Evolutionary conservation across 768 basidiomycete species (phyloP), one percentile per base, ranked within the genome.

Genomic region (Suillus weaverae): DNA sequence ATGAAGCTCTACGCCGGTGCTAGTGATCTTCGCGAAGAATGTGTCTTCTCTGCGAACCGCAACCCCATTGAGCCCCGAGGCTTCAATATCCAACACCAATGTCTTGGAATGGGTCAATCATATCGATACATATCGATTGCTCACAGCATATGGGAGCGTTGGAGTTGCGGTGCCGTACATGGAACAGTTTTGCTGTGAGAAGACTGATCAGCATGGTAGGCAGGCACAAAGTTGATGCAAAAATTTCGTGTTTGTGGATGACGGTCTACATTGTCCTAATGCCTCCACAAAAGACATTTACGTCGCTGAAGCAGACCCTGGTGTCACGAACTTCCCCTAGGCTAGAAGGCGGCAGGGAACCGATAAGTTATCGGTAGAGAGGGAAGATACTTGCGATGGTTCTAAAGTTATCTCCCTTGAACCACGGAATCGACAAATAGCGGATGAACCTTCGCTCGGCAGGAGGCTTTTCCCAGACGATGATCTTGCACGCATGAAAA

Each of bases 11-110:
- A 36, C n/a, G 30, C 36, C 16, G 4, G 36, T n/a, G 22, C 51
- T 57, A 39, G 36, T 55, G 36, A 26, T 57, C 22, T 38, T 38
- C 56, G 56, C 56, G 56, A 57, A 38, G 56, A 57, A 57, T 10
- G 2, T 16, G 53, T 20, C 53, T 54, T 54, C 51, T 20, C 20
- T 33, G 16, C 36, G 35, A 38, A 26, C 2, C 16, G 16, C 2
- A 57, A 39, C 35, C 35, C 35, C 35, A 56, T 22, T 22, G 22
- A n/a, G 22, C 18, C 55, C 13, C 36, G 36, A 38, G 36, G 36
- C 36, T 38, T 13, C 36, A 38, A 38, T 11, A 36, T 38, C 11
- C 36, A 38, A 48, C 26, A 5, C 26, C 48, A 26, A 26, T 26
- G 26, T 18, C 5, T 26, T 48, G 22, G 3, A 46, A 13, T 48